phyloP scores from a whole-genome alignment of 345 rosid species.

The Populus simonii region DNA sequence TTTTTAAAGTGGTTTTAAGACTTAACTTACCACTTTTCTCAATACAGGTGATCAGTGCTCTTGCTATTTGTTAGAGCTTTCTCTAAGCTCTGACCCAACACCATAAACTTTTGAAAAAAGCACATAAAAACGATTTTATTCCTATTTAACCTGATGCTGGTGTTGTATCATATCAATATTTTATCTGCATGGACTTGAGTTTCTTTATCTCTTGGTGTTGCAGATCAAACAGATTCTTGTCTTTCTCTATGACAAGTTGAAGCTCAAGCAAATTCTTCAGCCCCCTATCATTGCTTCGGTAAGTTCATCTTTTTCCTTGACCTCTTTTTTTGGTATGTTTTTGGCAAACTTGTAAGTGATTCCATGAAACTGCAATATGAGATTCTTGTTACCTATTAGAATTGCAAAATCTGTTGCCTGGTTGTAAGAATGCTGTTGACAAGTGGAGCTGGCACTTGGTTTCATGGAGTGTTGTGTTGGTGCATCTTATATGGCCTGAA shows the following conservation, averaged over 20 bases:
- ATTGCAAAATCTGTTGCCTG: neutral
- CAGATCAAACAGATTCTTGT: conserved; percentile 55
- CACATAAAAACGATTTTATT: neutral
- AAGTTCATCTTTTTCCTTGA: conserved; percentile 27
- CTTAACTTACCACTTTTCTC: neutral
- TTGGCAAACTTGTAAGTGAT: neutral
- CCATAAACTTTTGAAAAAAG: neutral
- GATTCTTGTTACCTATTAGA: neutral
- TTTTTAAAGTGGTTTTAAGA: neutral
- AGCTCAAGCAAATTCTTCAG: conserved; percentile 92
- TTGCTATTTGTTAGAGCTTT: neutral
- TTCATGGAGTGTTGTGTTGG: conserved; percentile 2
- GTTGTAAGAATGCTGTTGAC: neutral
- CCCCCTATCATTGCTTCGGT: conserved; percentile 96
- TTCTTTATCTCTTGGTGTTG: conserved; percentile 24
- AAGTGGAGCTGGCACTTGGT: neutral
- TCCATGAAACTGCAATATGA: neutral
- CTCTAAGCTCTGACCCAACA: neutral
- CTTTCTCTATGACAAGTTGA: conserved; percentile 72
- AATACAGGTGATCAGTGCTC: neutral
- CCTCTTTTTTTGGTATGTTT: neutral
- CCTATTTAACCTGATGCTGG: neutral
- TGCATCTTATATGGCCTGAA: neutral
- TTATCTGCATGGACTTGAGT: neutral
- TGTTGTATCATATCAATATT: neutral